A percentile compares a stretch with the other conserved stretches of the same genome.
These are phyloP conservation scores for Hypoxylon sp. DNA, from an alignment of 2,329 filamentous ascomycete genomes.

Conservation along the genomic window DNA sequence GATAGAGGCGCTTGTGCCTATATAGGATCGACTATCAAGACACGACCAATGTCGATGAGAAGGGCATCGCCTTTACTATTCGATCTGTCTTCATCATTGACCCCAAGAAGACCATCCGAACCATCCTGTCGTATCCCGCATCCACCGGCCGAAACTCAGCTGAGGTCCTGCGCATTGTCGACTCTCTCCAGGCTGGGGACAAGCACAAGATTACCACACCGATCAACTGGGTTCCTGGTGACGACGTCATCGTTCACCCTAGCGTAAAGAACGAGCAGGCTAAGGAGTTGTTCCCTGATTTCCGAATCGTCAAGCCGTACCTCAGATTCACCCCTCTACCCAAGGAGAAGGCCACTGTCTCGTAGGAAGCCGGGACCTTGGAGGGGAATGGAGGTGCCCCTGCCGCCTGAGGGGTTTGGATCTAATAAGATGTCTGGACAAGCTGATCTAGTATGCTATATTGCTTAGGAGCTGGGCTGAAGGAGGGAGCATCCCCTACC, in stretches of 20 bases:
- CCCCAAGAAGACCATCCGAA: constrained; percentile 91
- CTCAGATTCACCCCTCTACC: constrained; percentile 79
- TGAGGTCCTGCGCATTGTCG: constrained; percentile 83
- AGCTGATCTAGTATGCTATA: background rate
- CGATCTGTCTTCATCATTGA: constrained; percentile 96
- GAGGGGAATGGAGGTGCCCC: background rate
- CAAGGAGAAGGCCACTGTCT: constrained; percentile 64
- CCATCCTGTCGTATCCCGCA: constrained; percentile 93
- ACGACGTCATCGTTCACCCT: constrained; percentile 94
- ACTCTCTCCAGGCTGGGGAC: constrained; percentile 86
- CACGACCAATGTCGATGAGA: constrained; percentile 83
- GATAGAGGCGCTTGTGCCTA: background rate
- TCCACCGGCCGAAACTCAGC: constrained; percentile 87
- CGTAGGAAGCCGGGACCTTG: constrained; percentile 42
- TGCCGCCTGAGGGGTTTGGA: background rate
- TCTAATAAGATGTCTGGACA: background rate
- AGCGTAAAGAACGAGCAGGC: constrained; percentile 86
- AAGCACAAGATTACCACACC: constrained; percentile 90
- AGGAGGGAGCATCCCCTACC: background rate
- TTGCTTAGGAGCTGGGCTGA: background rate
- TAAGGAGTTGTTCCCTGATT: constrained; percentile 87
- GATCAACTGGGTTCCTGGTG: constrained; percentile 89
- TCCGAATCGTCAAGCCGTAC: constrained; percentile 78
- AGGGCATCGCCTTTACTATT: constrained; percentile 93
- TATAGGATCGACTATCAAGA: constrained; percentile 82